These are phyloP conservation scores for Pichia sp. DNA, from an alignment of 1,139 yeast genomes.

Conservation along the genomic window DNA sequence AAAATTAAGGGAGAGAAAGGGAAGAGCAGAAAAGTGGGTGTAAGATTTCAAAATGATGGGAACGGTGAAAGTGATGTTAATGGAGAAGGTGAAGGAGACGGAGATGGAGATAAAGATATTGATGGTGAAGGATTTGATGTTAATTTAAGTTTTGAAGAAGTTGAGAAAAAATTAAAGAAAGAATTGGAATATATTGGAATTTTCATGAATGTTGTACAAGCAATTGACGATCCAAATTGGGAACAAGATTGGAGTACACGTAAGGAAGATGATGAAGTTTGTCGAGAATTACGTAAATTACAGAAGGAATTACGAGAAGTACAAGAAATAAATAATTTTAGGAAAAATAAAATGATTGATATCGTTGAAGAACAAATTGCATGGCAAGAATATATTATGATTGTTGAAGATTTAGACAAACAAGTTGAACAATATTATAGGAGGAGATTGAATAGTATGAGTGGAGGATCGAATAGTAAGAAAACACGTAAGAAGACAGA, in stretches of 20 bases:
- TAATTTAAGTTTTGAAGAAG: constrained; percentile 58
- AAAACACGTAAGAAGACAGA: constrained; percentile 50
- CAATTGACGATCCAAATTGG: constrained; percentile 28
- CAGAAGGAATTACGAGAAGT: constrained; percentile 64
- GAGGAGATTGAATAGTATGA: constrained; percentile 76
- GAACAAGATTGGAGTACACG: constrained; percentile 74
- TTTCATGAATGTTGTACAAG: constrained; percentile 54
- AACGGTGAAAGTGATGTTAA: neutral
- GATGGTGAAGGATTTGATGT: constrained; percentile 1
- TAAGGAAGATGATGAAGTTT: constrained; percentile 90
- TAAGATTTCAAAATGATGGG: no score
- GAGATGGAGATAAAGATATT: neutral
- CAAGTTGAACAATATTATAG: constrained; percentile 94
- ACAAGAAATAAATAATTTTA: constrained; percentile 54
- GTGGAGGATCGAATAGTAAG: constrained; percentile 31
- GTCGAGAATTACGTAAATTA: constrained; percentile 69
- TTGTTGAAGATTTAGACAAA: constrained; percentile 87
- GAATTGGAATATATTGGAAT: constrained; percentile 90
- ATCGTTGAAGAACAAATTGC: constrained; percentile 86
- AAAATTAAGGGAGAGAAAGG: constrained; percentile 11
- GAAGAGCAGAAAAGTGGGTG: constrained; percentile 3
- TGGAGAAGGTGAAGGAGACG: neutral
- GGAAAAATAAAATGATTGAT: constrained; percentile 63
- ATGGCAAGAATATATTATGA: constrained; percentile 87
- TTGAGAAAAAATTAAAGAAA: constrained; percentile 81